A percentile compares a stretch with the other conserved stretches of the same genome.
These are phyloP conservation scores for Leishmania arabica DNA, from an alignment of 208 protist genomes.

Conservation along the genomic window DNA sequence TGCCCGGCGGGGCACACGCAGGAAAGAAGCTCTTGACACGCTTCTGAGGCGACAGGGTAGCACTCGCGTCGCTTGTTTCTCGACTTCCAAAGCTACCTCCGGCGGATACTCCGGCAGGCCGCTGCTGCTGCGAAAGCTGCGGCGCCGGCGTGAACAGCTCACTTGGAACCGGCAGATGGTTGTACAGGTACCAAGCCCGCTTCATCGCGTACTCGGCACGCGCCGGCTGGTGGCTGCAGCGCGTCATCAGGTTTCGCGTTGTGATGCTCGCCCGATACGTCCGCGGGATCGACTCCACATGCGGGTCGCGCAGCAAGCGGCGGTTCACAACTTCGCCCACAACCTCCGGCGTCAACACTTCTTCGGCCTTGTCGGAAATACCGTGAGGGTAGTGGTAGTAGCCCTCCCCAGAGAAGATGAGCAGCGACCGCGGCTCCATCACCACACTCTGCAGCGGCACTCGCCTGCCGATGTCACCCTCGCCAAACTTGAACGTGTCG, in stretches of 20 bases:
- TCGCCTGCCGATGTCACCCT: constrained; percentile 66
- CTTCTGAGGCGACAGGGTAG: not conserved
- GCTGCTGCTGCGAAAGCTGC: not conserved
- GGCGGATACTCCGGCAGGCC: not conserved
- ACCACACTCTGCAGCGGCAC: constrained; percentile 75
- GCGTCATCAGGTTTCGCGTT: constrained; percentile 84
- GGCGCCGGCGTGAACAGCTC: constrained; percentile 50
- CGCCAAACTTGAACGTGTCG: constrained; percentile 89
- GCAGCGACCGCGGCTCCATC: constrained; percentile 84
- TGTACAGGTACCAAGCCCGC: constrained; percentile 84
- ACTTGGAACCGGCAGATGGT: constrained; percentile 63
- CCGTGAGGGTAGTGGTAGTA: constrained; percentile 92
- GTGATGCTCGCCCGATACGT: constrained; percentile 86
- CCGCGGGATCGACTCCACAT: constrained; percentile 54
- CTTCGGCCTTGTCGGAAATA: constrained; percentile 69
- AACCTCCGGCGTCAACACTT: constrained; percentile 52
- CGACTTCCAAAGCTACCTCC: not conserved
- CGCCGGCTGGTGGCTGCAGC: constrained; percentile 80
- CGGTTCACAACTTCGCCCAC: constrained; percentile 83
- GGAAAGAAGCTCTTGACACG: not conserved
- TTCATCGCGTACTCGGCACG: constrained; percentile 89
- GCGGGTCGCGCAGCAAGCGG: constrained; percentile 53
- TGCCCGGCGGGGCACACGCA: not conserved
- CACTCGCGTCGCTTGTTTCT: not conserved
- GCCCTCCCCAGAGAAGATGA: constrained; percentile 80